These are phyloP conservation scores for Cryphonectria japonica DNA, from an alignment of 2,329 filamentous ascomycete genomes.

Conservation along the genomic window DNA sequence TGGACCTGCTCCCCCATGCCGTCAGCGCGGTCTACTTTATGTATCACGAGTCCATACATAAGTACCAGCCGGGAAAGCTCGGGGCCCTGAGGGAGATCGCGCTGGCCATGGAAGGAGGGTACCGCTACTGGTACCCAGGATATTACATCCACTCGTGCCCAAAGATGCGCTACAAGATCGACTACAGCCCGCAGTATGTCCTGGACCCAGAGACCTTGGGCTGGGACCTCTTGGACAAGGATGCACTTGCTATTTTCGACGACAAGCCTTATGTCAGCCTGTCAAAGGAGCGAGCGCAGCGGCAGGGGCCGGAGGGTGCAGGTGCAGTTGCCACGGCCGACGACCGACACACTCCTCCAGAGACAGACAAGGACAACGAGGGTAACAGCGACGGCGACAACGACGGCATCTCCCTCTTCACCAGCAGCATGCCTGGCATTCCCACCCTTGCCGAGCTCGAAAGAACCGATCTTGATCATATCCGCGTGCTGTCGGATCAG, in stretches of 20 bases:
- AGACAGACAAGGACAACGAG: conserved; percentile 17
- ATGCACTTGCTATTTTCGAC: conserved; percentile 54
- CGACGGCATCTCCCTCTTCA: conserved; percentile 52
- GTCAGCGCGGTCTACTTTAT: conserved; percentile 85
- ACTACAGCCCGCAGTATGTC: conserved; percentile 75
- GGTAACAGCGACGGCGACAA: conserved; percentile 29
- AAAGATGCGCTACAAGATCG: conserved; percentile 86
- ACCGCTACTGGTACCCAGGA: conserved; percentile 78
- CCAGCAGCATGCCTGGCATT: conserved; percentile 69
- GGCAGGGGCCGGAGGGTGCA: conserved; percentile 30
- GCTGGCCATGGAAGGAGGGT: conserved; percentile 69
- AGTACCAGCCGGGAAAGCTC: conserved; percentile 73
- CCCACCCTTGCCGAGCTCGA: conserved; percentile 56
- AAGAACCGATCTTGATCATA: conserved; percentile 60
- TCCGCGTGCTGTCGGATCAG: conserved; percentile 56
- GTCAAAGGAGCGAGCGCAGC: conserved; percentile 37
- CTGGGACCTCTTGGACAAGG: conserved; percentile 64
- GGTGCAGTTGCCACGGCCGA: conserved; percentile 25
- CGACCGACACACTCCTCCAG: conserved; percentile 31
- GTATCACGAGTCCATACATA: conserved; percentile 75
- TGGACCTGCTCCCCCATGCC: conserved; percentile 76
- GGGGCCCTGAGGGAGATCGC: conserved; percentile 75
- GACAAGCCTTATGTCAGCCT: conserved; percentile 60
- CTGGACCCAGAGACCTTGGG: conserved; percentile 68
- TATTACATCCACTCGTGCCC: conserved; percentile 81